Percentiles rank a stretch among this genome's conserved stretches.
phyloP scores from a whole-genome alignment of 192 early-diverging fungal species.

The Coemansia reversa region DNA sequence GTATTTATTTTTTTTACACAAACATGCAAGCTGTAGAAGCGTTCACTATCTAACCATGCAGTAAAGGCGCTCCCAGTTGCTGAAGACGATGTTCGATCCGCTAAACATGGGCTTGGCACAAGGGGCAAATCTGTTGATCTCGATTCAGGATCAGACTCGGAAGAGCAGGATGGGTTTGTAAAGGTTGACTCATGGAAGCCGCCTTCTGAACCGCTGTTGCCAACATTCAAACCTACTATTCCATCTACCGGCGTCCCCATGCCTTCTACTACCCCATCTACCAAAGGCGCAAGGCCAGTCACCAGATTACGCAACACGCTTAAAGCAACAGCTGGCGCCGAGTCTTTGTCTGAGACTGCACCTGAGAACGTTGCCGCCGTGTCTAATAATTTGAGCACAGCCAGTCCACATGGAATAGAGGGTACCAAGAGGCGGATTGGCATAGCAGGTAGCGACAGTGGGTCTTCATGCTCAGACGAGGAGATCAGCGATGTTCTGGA shows the following conservation, averaged over 20 bases:
- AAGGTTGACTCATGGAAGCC: conserved; percentile 43
- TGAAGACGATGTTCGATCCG: background rate
- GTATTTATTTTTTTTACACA: background rate
- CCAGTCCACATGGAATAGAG: too few relatives aligned
- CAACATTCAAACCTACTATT: conserved; percentile 41
- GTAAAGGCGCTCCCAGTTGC: conserved; percentile 4
- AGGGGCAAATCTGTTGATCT: background rate
- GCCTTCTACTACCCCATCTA: background rate
- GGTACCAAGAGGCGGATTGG: too few relatives aligned
- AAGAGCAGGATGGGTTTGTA: conserved; percentile 51
- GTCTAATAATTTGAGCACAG: background rate
- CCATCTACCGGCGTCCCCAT: conserved; percentile 8
- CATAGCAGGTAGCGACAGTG: conserved; percentile 12
- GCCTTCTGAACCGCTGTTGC: conserved; percentile 21
- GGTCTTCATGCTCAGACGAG: conserved; percentile 37
- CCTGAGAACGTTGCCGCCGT: background rate
- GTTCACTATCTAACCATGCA: conserved; percentile 9
- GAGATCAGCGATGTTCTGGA: conserved; percentile 52
- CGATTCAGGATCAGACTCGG: conserved; percentile 42
- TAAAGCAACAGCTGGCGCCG: conserved; percentile 13
- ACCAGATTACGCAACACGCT: conserved; percentile 25
- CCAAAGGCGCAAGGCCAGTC: conserved; percentile 21
- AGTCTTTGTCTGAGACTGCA: background rate
- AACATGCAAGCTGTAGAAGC: conserved; percentile 9
- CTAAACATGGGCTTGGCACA: background rate